Base-by-base conservation (phyloP, 306 rosid species). In the Corylus heterophylla region DNA sequence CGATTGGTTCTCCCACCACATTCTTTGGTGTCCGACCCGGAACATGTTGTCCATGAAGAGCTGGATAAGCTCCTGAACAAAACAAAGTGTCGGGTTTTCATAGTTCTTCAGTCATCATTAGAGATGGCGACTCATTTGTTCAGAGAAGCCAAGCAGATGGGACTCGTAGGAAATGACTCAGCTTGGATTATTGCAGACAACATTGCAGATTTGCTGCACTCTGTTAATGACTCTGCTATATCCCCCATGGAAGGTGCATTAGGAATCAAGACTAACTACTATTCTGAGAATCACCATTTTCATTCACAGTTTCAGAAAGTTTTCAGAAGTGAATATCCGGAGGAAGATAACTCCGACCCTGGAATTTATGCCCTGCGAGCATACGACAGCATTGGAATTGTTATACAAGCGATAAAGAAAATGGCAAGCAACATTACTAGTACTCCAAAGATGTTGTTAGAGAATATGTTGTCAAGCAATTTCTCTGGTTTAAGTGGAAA, bases 311-410 rank as follows among this genome's bases (percentile, higher is more conserved):
- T 92, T 64, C 12, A 78, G 50, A 69, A 37, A 84, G 73, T 12
- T 4, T 85, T 89, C 70, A 62, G 47, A 37, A 27, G 71, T 35
- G 69, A 55, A 71, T 3, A 79, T 85, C 85, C 86, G 1, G 84
- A 84, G n/a, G 88, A 88, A 76, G 86, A 85, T 27, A 76, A 86
- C 75, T 20, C 78, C 61, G 76, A 83, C 50, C 93, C 92, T 0
- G 92, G 89, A 74, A 86, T 85, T 74, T 79, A 89, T 42, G 92
- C 92, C 61, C 71, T 90, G 48, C 85, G 81, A 79, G 93, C 97
- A 54, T 85, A 87, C 45, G 93, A 92, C 75, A 83, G 87, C 85
- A 82, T 90, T 82, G 54, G 62, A 55, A 16, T 79, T 77, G 82
- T 87, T 69, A 73, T 86, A 79, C 80, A 79, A 51, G 92, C 95